Evolutionary conservation across 2,329 filamentous ascomycete species (phyloP).

Genomic region (Hypoxylon sp.): DNA sequence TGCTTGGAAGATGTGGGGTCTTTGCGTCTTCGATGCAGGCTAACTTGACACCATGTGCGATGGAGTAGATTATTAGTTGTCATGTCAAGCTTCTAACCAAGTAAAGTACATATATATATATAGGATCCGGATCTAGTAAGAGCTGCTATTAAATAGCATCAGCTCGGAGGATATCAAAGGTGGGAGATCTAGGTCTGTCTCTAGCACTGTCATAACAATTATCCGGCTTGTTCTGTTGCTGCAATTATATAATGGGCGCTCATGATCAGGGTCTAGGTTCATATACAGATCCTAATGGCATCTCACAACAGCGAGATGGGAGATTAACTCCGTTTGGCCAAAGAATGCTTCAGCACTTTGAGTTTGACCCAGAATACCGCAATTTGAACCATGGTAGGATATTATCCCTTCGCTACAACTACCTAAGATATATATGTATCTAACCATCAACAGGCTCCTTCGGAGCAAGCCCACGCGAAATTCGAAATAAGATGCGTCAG

Average conservation of each 20-base stretch:
- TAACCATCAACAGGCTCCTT: conserved; percentile 74
- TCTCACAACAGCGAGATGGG: background rate
- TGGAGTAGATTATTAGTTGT: background rate
- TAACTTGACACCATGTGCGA: background rate
- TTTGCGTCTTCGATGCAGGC: background rate
- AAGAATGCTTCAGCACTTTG: conserved; percentile 74
- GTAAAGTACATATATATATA: background rate
- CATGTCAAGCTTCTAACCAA: background rate
- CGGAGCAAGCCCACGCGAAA: conserved; percentile 77
- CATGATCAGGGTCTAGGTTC: background rate
- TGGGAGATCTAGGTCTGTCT: background rate
- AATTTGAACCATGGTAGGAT: conserved; percentile 83
- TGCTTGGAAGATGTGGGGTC: conserved; percentile 9
- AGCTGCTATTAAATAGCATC: background rate
- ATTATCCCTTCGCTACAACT: conserved; percentile 28
- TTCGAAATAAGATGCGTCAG: conserved; percentile 72
- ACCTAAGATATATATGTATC: conserved; percentile 5
- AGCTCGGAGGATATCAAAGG: background rate
- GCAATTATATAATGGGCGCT: conserved; percentile 2
- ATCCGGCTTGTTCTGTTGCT: background rate
- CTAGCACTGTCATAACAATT: no score
- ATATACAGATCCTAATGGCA: background rate
- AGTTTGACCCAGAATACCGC: conserved; percentile 76
- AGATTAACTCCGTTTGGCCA: conserved; percentile 61
- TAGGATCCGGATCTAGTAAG: background rate